Evolutionary conservation across 805 yeast genomes (phyloP), one percentile per base, ranked within the genome.

Genomic region (Scheffersomyces lignosus): DNA sequence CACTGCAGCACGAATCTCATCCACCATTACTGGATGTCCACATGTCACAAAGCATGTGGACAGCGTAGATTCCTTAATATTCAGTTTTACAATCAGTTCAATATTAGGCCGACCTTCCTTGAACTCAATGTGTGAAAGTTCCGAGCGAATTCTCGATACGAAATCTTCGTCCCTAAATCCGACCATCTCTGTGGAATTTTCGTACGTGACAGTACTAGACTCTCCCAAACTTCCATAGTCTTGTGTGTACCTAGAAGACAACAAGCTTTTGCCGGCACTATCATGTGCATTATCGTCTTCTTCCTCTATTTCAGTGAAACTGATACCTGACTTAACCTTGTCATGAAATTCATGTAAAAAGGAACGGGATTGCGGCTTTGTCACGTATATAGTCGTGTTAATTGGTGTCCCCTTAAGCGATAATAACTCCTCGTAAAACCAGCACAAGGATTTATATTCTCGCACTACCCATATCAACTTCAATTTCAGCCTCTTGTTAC

Each of bases 391-490:
- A 2, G 53, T 52, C 4, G 60, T 51, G n/a, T 60, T 53, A 18
- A 69, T 56, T n/a, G 53, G 51, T 7, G 57, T 43, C 5, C 41
- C 38, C 17, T 51, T 44, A 34, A 70, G 53, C 12, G 44, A 31
- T n/a, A 38, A 43, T 31, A 70, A 48, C 44, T 78, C 82, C 9
- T 68, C 69, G 23, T 57, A 53, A 39, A 76, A 75, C 79, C 81
- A 75, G 13, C 50, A 45, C 4, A 85, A 52, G 5, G 81, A 71
- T 27, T 62, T 60, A 40, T 68, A 63, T 25, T 79, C 77, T 37
- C 81, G 66, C 7, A 84, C 66, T 6, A 75, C 70, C 95, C 96
- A 87, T 25, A 75, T 60, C 36, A 86, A 66, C 38, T 75, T 72
- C 20, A 65, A 28, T 10, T 45, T 34, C 28, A 47, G 54, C 34